Evolutionary conservation across 306 rosid genomes (phyloP), one percentile per base, ranked within the genome.

Genomic region (Trifolium fragiferum): DNA sequence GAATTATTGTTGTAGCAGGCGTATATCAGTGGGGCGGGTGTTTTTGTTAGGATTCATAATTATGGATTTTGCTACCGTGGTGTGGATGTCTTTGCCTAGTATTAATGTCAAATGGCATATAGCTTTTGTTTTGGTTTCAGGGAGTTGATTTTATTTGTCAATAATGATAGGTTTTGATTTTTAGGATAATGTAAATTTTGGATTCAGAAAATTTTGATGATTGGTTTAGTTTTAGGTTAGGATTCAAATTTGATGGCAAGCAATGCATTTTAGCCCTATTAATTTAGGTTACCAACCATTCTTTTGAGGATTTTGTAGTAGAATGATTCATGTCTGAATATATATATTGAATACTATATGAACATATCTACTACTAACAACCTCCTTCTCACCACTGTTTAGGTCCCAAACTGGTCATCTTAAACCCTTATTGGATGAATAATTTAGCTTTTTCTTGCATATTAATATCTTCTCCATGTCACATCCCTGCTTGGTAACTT

Each of bases 361-460:
- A 68, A 73, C 75, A 84, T 78, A 58, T 73, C 74, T 75, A 76
- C 49, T 50, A 23, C 64, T 19, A 73, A 72, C 8, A 37, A 37
- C 40, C 10, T 7, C 8, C 8, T 7, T 37, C 40, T 37, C 40
- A 7, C 71, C 74, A 66, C 37, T 37, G 46, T 66, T 65, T 38
- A 40, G 20, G 46, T 72, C 73, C 35, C 62, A 75, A 81, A 54
- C 44, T 61, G 35, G 57, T 88, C 84, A 89, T 84, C 93, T 82
- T 66, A 87, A 86, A 67, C 59, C 76, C 11, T 50, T 67, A 66
- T 68, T 79, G 46, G 98, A 86, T 57, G 96, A 79, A 76, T 92
- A 78, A 98, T 97, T 92, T 37, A 92, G 88, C 68, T 84, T 90
- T 75, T 95, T 95, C 92, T 84, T 91, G 87, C 99, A 95, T 44